Base-by-base conservation (phyloP, 345 rosid genomes). In the Iberis pinnata region DNA sequence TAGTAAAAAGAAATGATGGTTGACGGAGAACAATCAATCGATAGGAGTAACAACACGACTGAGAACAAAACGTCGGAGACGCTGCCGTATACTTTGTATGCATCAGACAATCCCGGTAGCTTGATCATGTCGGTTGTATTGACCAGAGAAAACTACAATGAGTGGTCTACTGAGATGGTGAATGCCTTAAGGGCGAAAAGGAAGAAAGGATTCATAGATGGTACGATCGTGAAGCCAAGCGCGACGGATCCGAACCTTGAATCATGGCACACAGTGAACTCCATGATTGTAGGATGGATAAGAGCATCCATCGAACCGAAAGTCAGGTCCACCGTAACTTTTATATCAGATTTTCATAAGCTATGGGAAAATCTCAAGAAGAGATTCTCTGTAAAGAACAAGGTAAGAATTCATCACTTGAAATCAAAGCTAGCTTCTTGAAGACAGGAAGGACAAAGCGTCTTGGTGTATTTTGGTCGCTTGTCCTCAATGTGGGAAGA, bases 191-290 rank as follows among this genome's bases (percentile, higher is more conserved):
- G 18, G 12, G 29, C 16, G 0, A 43, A 44, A 7, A 4, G 12
- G 0, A 44, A 44, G 12, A 22, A 2, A 2, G 1, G 31, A 0
- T 44, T 20, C 7, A 44, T 44, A 2, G 8, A 39, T 16, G 19
- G 19, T 7, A 8, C 18, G 3, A 3, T 7, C 1, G 0, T 0
- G 0, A 44, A 43, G 7, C 29, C 16, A 1, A 1, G 8, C 3
- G 4, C 0, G 0, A 6, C 1, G 0, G 2, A 4, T 8, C 7
- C 11, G 0, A 11, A 44, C 4, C 1, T 12, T 0, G 49, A 44
- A 0, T 11, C 12, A 6, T 20, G 48, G 48, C 4, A 14, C 0
- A 18, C 45, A 0, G 24, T 41, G 2, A 41, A 41, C 7, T 17
- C 22, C 1, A 41, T 44, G 32, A 7, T 44, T 0, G 6, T 22